These are phyloP conservation scores for Chlorella sp. DNA, from an alignment of 139 green algal genomes.

Conservation along the genomic window DNA sequence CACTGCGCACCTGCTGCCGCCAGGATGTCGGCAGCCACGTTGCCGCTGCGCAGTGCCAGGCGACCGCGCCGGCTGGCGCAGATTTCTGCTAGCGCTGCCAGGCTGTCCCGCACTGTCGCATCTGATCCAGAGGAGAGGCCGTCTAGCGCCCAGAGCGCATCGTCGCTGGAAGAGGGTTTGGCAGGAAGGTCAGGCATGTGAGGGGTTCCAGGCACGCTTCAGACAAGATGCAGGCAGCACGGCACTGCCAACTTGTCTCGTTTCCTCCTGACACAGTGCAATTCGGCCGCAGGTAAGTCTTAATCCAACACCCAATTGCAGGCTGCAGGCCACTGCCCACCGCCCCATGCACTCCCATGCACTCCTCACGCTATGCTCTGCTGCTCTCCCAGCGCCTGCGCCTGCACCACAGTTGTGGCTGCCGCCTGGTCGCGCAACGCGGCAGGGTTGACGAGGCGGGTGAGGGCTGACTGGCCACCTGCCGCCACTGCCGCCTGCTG, in stretches of 20 bases:
- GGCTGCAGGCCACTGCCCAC: not conserved
- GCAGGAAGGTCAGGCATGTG: too few species aligned
- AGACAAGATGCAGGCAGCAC: not conserved
- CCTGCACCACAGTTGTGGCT: slow-evolving; percentile 36
- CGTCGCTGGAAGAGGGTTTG: slow-evolving; percentile 6
- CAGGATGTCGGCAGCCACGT: slow-evolving; percentile 32
- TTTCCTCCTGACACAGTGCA: too few species aligned
- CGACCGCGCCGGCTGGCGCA: slow-evolving; percentile 23
- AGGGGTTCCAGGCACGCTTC: too few species aligned
- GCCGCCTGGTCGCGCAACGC: slow-evolving; percentile 15
- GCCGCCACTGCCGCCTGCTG: not conserved
- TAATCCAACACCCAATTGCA: too few species aligned
- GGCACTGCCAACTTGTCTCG: not conserved
- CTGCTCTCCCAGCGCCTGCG: slow-evolving; percentile 49
- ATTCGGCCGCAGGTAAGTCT: too few species aligned
- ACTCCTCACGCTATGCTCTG: slow-evolving; percentile 14
- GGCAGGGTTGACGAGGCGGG: slow-evolving; percentile 6
- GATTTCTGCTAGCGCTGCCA: slow-evolving; percentile 38
- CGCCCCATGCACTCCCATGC: too few species aligned
- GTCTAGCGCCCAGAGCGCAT: slow-evolving; percentile 41
- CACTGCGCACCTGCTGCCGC: slow-evolving; percentile 22
- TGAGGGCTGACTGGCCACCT: not conserved
- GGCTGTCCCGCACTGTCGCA: not conserved
- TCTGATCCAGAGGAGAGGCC: slow-evolving; percentile 20
- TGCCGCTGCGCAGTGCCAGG: slow-evolving; percentile 20